phyloP scores from a whole-genome alignment of 192 early-diverging fungal genomes.

The Podila clonocystis region DNA sequence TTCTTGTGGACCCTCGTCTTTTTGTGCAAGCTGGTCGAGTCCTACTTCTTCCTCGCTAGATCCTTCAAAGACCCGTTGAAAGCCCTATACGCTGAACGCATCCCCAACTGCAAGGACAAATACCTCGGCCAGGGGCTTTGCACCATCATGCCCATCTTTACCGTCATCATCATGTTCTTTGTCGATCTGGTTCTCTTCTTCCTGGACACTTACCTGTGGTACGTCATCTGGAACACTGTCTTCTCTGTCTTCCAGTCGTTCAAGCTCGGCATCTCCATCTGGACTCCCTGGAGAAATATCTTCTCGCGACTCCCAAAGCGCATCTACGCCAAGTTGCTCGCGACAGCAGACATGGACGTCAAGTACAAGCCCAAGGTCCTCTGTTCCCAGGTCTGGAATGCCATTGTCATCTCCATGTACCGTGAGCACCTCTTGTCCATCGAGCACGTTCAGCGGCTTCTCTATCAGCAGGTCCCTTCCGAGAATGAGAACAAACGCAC shows the following conservation, averaged over 20 bases:
- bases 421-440: conserved; percentile 79
- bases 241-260: conserved; percentile 83
- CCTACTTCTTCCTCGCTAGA: conserved; percentile 84
- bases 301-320: conserved; percentile 83
- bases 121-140: conserved; percentile 68
- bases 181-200: conserved; percentile 82
- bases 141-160: conserved; percentile 72
- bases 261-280: conserved; percentile 81
- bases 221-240: conserved; percentile 85
- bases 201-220: conserved; percentile 90
- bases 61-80: conserved; percentile 83
- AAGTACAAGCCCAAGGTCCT: conserved; percentile 83
- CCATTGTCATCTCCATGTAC: conserved; percentile 87
- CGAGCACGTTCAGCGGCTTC: conserved; percentile 77
- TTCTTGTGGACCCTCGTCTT: conserved; percentile 78
- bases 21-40: conserved; percentile 80
- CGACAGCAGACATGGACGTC: conserved; percentile 76
- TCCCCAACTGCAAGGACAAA: conserved; percentile 68
- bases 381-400: conserved; percentile 87
- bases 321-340: conserved; percentile 80
- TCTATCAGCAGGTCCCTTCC: conserved; percentile 74
- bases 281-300: conserved; percentile 85
- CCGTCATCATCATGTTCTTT: conserved; percentile 78
- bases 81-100: conserved; percentile 58
- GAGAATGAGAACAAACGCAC: conserved; percentile 68